Conservation (phyloP, 73 alveolate species). For the Tetrahymena elliotti region DNA sequence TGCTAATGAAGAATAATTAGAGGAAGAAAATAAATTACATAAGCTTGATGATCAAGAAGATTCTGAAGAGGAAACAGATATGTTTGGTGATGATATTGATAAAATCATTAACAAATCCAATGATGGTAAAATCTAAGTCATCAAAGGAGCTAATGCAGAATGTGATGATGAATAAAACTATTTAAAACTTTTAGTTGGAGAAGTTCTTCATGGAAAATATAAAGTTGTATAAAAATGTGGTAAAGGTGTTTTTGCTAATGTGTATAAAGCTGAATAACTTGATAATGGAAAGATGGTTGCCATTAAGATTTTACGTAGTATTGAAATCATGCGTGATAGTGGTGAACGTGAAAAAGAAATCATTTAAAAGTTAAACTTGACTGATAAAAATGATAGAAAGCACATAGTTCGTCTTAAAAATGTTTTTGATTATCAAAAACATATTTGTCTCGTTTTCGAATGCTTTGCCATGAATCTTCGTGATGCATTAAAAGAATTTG, state of each 20-base stretch:
- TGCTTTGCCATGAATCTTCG: slow-evolving; percentile 62
- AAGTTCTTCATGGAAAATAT: slow-evolving; percentile 13
- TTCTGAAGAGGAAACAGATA: not conserved
- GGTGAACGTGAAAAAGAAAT: slow-evolving; percentile 71
- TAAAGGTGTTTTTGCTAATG: slow-evolving; percentile 43
- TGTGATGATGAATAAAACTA: not conserved
- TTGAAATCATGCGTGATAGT: slow-evolving; percentile 54
- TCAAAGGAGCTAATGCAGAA: not conserved
- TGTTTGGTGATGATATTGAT: not conserved
- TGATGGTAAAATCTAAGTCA: not conserved
- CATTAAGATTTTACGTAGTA: slow-evolving; percentile 59
- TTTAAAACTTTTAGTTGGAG: slow-evolving; percentile 27
- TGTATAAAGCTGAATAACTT: slow-evolving; percentile 30
- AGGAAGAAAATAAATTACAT: not conserved
- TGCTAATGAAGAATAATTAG: not conserved
- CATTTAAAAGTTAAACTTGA: slow-evolving; percentile 44
- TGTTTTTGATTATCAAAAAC: slow-evolving; percentile 55
- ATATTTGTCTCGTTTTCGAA: slow-evolving; percentile 72
- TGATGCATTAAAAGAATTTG: slow-evolving; percentile 62
- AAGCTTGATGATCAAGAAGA: not conserved
- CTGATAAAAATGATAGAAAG: slow-evolving; percentile 54
- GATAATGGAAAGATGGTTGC: slow-evolving; percentile 47
- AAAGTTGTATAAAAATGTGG: slow-evolving; percentile 16
- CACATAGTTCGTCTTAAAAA: slow-evolving; percentile 58
- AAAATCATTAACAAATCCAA: not conserved